Evolutionary conservation across 768 basidiomycete species (phyloP).

Genomic region (Tricholoma flavovirens): DNA sequence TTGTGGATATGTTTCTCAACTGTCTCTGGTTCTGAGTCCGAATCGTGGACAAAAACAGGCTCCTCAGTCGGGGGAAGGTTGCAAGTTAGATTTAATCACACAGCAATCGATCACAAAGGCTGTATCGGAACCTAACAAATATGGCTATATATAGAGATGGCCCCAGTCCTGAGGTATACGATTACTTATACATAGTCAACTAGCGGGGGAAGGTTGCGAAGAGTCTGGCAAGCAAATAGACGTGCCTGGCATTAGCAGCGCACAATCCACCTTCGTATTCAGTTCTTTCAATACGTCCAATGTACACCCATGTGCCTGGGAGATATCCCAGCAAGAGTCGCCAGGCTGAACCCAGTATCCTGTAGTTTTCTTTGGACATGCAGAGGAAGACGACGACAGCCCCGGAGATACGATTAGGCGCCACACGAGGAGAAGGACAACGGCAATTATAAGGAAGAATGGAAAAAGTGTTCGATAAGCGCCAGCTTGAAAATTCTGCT

Average conservation of each 20-base stretch:
- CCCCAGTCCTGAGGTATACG: too few species aligned
- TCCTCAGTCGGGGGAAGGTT: conserved; percentile 4
- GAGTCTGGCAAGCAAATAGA: conserved; percentile 51
- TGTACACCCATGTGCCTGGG: conserved; percentile 40
- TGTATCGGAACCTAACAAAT: background rate
- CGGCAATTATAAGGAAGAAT: conserved; percentile 66
- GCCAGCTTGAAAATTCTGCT: conserved; percentile 28
- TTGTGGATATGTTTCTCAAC: conserved; percentile 20
- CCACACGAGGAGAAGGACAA: conserved; percentile 58
- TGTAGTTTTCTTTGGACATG: conserved; percentile 37
- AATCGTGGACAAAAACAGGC: conserved; percentile 13
- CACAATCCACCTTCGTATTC: conserved; percentile 51
- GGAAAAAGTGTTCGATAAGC: conserved; percentile 62
- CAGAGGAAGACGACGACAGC: conserved; percentile 27
- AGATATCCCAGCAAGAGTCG: conserved; percentile 64
- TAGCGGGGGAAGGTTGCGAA: background rate
- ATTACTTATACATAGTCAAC: background rate
- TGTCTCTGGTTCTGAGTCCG: conserved; percentile 16
- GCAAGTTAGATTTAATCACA: too few species aligned
- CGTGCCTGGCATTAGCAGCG: conserved; percentile 52
- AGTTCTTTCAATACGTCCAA: conserved; percentile 46
- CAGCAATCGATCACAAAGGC: too few species aligned
- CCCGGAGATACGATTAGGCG: conserved; percentile 45
- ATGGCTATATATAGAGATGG: background rate
- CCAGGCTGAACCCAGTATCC: conserved; percentile 49